Percentiles rank a stretch among this genome's conserved stretches.
phyloP scores from a whole-genome alignment of 2,329 filamentous ascomycete genomes.

The Calonectria honghensis region DNA sequence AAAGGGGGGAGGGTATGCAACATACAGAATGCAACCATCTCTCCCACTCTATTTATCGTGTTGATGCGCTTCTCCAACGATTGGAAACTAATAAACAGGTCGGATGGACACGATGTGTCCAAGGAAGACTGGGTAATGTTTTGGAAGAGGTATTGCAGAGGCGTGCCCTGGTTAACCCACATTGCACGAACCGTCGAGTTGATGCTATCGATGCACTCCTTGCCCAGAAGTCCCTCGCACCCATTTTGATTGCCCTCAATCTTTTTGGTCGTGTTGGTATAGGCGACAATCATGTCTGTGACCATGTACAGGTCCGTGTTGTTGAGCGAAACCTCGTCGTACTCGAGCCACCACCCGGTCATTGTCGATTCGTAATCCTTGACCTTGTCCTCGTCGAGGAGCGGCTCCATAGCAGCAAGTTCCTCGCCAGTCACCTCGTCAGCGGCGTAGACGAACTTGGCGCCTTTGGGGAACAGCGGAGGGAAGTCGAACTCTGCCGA shows the following conservation, averaged over 20 bases:
- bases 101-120: neutral
- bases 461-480: conserved; percentile 15
- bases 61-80: neutral
- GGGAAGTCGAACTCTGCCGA: neutral
- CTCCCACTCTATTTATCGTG: neutral
- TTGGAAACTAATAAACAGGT: neutral
- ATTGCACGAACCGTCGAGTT: conserved; percentile 6
- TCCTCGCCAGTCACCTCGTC: conserved; percentile 2
- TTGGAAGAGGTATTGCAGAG: neutral
- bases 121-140: neutral
- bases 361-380: conserved; percentile 3
- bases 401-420: neutral
- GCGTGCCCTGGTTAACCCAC: neutral
- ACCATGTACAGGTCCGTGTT: conserved; percentile 25
- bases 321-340: conserved; percentile 10
- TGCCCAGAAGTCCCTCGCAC: conserved; percentile 3
- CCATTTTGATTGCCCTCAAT: conserved; percentile 9
- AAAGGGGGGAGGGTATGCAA: neutral
- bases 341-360: conserved; percentile 33
- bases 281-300: conserved; percentile 24
- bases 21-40: neutral
- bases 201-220: conserved; percentile 16
- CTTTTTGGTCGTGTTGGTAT: conserved; percentile 13
- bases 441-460: conserved; percentile 24
- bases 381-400: neutral